A percentile compares a stretch with the other conserved stretches of the same genome.
phyloP scores from a whole-genome alignment of 2,329 filamentous ascomycete species.

The Diaporthe citrichinensis region DNA sequence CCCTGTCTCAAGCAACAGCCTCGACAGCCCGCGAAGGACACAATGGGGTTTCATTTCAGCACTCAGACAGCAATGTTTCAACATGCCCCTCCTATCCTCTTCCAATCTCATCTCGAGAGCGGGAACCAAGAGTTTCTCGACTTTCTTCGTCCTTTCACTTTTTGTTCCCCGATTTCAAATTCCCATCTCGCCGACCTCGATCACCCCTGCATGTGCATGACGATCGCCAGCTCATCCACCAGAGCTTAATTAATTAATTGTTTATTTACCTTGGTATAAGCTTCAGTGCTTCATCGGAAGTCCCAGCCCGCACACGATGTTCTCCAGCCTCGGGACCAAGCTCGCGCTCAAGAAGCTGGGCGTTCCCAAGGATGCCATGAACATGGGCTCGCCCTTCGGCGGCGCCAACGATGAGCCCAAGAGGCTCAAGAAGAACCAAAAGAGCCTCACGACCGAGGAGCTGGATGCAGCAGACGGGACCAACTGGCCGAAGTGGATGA shows the following conservation, averaged over 20 bases:
- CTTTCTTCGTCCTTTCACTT: slow-evolving; percentile 11
- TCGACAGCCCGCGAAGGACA: slow-evolving; percentile 23
- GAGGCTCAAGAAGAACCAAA: slow-evolving; percentile 50
- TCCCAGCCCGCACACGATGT: slow-evolving; percentile 57
- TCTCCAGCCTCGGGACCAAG: slow-evolving; percentile 70
- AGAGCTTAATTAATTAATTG: slow-evolving; percentile 30
- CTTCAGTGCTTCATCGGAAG: background rate
- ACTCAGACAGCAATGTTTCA: slow-evolving; percentile 29
- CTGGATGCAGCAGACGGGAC: background rate
- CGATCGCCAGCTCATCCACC: slow-evolving; percentile 19
- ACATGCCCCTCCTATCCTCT: slow-evolving; percentile 35
- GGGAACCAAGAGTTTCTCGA: background rate
- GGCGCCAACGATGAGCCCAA: slow-evolving; percentile 36
- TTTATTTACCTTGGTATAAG: slow-evolving; percentile 21
- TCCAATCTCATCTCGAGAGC: background rate
- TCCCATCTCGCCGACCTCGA: slow-evolving; percentile 35
- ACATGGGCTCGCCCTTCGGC: slow-evolving; percentile 55
- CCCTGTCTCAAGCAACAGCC: slow-evolving; percentile 48
- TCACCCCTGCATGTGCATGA: slow-evolving; percentile 33
- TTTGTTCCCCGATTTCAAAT: slow-evolving; percentile 16
- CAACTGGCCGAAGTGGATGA: slow-evolving; percentile 63
- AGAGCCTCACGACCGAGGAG: slow-evolving; percentile 34
- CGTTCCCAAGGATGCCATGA: slow-evolving; percentile 64
- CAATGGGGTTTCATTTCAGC: slow-evolving; percentile 15
- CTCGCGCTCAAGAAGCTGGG: slow-evolving; percentile 71